Evolutionary conservation across 148 eudicot species (phyloP).

Genomic region (Camellia lanceoleosa): DNA sequence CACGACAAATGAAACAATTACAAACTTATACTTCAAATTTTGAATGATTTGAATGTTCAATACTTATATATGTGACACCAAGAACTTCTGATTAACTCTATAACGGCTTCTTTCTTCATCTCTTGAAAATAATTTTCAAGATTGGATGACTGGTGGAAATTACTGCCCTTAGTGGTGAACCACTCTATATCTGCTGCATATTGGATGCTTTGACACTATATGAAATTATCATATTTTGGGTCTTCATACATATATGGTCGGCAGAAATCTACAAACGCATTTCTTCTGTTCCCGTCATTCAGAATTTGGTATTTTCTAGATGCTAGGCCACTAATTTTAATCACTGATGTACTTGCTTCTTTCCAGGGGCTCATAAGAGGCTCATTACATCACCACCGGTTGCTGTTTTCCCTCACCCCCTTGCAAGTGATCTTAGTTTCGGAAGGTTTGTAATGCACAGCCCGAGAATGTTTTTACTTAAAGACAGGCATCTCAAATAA

Average conservation of each 20-base stretch:
- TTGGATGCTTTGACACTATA: background rate
- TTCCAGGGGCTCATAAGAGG: slow-evolving; percentile 78
- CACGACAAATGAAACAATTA: background rate
- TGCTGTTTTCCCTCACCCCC: slow-evolving; percentile 91
- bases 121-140: background rate
- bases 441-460: slow-evolving; percentile 50
- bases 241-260: background rate
- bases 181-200: background rate
- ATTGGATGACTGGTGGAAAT: background rate
- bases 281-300: background rate
- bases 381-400: slow-evolving; percentile 89
- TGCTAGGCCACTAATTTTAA: slow-evolving; percentile 3
- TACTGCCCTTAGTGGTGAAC: background rate
- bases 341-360: slow-evolving; percentile 15
- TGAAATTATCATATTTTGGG: background rate
- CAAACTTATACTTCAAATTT: background rate
- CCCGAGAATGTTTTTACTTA: slow-evolving; percentile 3
- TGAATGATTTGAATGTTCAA: background rate
- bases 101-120: background rate
- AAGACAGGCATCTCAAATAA: slow-evolving; percentile 5
- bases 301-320: slow-evolving; percentile 11
- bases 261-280: no score
- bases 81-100: background rate
- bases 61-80: background rate
- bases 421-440: slow-evolving; percentile 89